These are phyloP conservation scores for Senna tora DNA, from an alignment of 306 rosid genomes.

Conservation along the genomic window DNA sequence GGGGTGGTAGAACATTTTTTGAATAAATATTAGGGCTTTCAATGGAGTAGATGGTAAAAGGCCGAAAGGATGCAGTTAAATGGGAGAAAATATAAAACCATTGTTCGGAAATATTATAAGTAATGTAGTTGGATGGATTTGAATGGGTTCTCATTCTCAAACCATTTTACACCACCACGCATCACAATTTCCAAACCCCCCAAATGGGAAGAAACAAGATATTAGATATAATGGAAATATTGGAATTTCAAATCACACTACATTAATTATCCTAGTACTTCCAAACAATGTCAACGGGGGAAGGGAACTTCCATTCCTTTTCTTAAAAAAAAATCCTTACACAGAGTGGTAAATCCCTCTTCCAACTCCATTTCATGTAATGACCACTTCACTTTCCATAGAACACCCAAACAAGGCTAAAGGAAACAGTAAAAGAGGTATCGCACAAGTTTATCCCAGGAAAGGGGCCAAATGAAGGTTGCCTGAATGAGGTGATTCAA, in stretches of 20 bases:
- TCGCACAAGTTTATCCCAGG: neutral
- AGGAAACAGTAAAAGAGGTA: neutral
- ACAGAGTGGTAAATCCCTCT: neutral
- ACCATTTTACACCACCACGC: neutral
- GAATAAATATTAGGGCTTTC: neutral
- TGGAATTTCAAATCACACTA: neutral
- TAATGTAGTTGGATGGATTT: neutral
- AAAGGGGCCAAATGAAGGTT: neutral
- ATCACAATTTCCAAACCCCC: neutral
- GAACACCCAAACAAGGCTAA: neutral
- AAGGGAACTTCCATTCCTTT: neutral
- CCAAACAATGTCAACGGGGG: neutral
- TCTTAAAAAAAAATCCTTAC: neutral
- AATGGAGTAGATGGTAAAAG: neutral
- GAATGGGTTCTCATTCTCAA: neutral
- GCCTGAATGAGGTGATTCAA: neutral
- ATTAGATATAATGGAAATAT: neutral
- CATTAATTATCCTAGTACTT: neutral
- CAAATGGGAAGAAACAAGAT: neutral
- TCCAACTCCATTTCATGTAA: neutral
- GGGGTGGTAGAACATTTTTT: neutral
- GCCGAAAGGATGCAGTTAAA: neutral
- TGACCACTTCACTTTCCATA: neutral
- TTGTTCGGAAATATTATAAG: neutral
- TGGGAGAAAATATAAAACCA: neutral